Evolutionary conservation across 208 protist genomes (phyloP).

Genomic region (Trypanosoma grayi): DNA sequence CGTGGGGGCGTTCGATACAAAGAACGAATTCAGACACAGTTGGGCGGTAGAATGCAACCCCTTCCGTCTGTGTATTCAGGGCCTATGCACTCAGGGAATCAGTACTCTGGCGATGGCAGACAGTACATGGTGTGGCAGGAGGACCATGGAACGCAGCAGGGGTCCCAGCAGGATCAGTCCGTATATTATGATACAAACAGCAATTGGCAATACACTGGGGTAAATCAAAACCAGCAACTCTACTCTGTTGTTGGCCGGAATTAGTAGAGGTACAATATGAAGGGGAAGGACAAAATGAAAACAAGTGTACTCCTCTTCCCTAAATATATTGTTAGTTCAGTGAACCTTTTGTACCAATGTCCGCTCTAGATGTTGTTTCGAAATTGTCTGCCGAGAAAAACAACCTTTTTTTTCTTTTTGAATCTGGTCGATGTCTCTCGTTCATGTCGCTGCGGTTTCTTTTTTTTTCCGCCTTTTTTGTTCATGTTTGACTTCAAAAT

Average conservation of each 20-base stretch:
- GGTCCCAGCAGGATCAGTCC: not conserved
- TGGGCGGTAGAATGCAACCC: not conserved
- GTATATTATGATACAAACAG: conserved; percentile 19
- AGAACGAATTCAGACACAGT: not conserved
- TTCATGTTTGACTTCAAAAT: too few species aligned
- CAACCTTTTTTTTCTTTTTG: too few species aligned
- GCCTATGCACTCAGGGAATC: not conserved
- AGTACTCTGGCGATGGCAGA: not conserved
- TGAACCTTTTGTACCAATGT: too few species aligned
- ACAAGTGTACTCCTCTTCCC: too few species aligned
- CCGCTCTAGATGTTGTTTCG: too few species aligned
- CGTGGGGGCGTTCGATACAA: conserved; percentile 53
- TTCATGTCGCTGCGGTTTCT: too few species aligned
- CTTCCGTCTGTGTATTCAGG: not conserved
- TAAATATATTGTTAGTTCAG: too few species aligned
- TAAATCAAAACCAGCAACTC: not conserved
- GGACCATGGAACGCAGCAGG: not conserved
- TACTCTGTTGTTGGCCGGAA: not conserved
- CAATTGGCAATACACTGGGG: conserved; percentile 9
- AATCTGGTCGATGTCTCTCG: too few species aligned
- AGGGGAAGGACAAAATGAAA: too few species aligned
- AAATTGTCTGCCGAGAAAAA: too few species aligned
- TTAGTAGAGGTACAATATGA: too few species aligned
- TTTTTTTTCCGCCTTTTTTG: too few species aligned
- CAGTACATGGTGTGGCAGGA: not conserved